phyloP scores from a whole-genome alignment of 179 eudicot genomes.

The Carnegiea gigantea region DNA sequence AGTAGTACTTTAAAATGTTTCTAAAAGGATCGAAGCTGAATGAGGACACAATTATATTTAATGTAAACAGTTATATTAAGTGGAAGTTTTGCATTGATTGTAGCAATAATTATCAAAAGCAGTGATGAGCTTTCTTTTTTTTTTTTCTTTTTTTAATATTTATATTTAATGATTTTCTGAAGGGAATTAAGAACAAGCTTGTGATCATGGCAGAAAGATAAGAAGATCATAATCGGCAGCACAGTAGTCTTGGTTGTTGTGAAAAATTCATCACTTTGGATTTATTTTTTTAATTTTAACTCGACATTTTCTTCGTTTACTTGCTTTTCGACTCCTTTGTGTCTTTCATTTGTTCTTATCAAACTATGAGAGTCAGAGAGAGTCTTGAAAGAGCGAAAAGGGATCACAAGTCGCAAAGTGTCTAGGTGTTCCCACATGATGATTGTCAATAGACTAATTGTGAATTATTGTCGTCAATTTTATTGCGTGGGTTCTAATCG shows the following conservation, averaged over 20 bases:
- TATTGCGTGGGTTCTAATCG: not conserved
- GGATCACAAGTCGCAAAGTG: conserved; percentile 1
- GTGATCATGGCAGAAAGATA: conserved; percentile 27
- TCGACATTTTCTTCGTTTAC: not conserved
- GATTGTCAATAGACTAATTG: not conserved
- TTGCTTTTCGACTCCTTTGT: not conserved
- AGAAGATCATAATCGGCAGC: conserved; percentile 20
- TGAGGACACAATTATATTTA: too few relatives aligned
- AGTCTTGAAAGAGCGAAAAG: too few relatives aligned
- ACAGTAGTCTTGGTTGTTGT: conserved; percentile 13
- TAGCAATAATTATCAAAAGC: not conserved
- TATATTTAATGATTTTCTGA: not conserved
- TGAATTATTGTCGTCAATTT: not conserved
- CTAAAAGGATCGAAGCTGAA: too few relatives aligned
- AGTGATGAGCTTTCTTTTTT: not conserved
- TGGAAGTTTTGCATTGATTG: not conserved
- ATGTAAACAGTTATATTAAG: too few relatives aligned
- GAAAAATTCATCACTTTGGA: conserved; percentile 21
- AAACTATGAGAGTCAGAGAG: not conserved
- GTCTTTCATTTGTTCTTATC: conserved; percentile 11
- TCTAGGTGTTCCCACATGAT: not conserved
- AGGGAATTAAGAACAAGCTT: conserved; percentile 15
- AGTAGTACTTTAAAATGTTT: too few relatives aligned
- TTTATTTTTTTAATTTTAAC: not conserved
- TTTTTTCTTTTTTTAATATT: not conserved